A percentile compares a stretch with the other conserved stretches of the same genome.
Evolutionary conservation across 2,329 filamentous ascomycete genomes (phyloP).

Genomic region (Colletotrichum musicola): DNA sequence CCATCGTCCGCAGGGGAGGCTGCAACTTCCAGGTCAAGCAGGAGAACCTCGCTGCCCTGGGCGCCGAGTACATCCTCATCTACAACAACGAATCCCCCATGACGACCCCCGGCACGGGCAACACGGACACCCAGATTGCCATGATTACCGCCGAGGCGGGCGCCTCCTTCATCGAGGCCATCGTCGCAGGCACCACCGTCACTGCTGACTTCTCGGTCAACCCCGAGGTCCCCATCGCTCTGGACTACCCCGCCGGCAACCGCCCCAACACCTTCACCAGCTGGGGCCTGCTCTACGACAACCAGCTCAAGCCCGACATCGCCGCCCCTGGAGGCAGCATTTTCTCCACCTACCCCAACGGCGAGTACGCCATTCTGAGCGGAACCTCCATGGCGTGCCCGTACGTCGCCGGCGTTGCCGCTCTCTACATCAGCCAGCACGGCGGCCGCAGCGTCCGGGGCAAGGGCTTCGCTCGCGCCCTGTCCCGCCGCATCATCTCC

Average conservation of each 20-base stretch:
- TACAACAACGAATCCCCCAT: constrained; percentile 46
- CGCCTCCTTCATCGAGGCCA: constrained; percentile 43
- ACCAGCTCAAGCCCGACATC: constrained; percentile 58
- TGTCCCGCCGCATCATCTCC: constrained; percentile 50
- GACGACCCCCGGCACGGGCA: constrained; percentile 35
- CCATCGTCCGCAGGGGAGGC: constrained; percentile 55
- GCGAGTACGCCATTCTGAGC: constrained; percentile 54
- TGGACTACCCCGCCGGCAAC: constrained; percentile 47
- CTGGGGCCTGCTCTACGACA: constrained; percentile 59
- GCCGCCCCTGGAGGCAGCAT: constrained; percentile 57
- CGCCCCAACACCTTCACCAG: constrained; percentile 54
- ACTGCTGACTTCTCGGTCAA: constrained; percentile 47
- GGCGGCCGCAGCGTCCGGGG: constrained; percentile 49
- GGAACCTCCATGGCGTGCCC: constrained; percentile 64
- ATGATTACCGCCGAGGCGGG: constrained; percentile 43
- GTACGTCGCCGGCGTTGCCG: constrained; percentile 53
- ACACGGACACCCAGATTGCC: constrained; percentile 40
- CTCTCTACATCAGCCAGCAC: constrained; percentile 50
- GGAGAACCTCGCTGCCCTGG: constrained; percentile 44
- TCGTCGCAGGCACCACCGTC: constrained; percentile 44
- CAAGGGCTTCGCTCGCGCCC: constrained; percentile 46
- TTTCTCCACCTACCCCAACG: constrained; percentile 57
- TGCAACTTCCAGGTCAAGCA: constrained; percentile 48
- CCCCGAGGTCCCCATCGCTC: constrained; percentile 41
- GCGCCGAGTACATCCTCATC: constrained; percentile 46